Percentiles rank a stretch among this genome's conserved stretches.
phyloP scores from a whole-genome alignment of 106 monocot genomes.

The Cymbidium sinense region DNA sequence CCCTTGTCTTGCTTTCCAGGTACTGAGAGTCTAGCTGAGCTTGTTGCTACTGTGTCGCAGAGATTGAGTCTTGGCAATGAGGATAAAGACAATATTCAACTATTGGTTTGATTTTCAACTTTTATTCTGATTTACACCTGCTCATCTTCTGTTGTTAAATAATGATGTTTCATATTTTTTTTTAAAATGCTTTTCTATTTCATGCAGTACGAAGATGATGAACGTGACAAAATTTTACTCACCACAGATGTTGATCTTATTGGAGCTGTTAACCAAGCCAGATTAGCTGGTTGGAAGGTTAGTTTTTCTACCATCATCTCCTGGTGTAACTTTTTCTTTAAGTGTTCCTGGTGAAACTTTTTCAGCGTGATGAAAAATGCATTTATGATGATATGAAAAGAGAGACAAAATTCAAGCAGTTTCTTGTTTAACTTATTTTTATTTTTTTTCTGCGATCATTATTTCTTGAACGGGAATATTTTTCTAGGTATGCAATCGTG shows the following conservation, averaged over 20 bases:
- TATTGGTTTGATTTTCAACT: constrained; percentile 41
- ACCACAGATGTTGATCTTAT: constrained; percentile 67
- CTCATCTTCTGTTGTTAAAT: neutral
- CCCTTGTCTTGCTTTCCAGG: constrained; percentile 27
- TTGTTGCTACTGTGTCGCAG: constrained; percentile 46
- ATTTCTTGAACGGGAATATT: no score
- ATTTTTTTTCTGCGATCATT: neutral
- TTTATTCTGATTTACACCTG: neutral
- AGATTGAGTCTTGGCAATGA: constrained; percentile 47
- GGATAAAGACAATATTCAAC: constrained; percentile 32
- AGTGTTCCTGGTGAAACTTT: neutral
- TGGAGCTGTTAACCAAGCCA: constrained; percentile 69
- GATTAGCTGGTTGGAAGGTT: constrained; percentile 75
- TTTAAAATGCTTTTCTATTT: constrained; percentile 3
- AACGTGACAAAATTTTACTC: constrained; percentile 77
- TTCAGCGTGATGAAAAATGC: neutral
- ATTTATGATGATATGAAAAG: neutral
- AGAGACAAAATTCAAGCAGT: neutral
- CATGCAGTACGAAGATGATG: constrained; percentile 94
- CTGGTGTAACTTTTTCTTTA: neutral
- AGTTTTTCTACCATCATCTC: constrained; percentile 2
- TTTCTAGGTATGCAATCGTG: no score
- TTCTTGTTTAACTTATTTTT: neutral
- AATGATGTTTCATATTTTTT: neutral
- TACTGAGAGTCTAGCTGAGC: constrained; percentile 59